These are phyloP conservation scores for Candolleomyces efflorescens DNA, from an alignment of 768 basidiomycete genomes.

Conservation along the genomic window DNA sequence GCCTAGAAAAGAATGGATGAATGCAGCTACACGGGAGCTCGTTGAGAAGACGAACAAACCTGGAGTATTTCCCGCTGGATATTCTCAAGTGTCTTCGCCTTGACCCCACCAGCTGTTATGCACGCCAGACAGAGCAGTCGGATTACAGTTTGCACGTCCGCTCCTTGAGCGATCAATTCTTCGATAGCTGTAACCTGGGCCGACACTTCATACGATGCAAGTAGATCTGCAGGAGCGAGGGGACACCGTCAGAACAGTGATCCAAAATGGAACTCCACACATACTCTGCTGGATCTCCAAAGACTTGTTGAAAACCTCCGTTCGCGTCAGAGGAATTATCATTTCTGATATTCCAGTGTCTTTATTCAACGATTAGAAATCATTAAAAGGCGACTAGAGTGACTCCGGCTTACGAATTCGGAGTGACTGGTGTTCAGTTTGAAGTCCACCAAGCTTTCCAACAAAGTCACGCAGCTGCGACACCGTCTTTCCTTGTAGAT, in stretches of 20 bases:
- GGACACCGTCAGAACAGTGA: background rate
- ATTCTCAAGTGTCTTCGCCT: conserved; percentile 78
- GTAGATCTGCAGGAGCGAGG: conserved; percentile 55
- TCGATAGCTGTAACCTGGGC: conserved; percentile 85
- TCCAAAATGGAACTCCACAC: conserved; percentile 11
- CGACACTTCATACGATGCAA: conserved; percentile 84
- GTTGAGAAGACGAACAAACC: conserved; percentile 24
- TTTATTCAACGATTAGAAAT: conserved; percentile 25
- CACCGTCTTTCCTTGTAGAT: conserved; percentile 88
- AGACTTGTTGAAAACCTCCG: conserved; percentile 85
- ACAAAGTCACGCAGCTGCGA: conserved; percentile 93
- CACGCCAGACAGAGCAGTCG: conserved; percentile 85
- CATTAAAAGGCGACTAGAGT: background rate
- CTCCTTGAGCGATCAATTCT: conserved; percentile 84
- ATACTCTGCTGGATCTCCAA: conserved; percentile 95
- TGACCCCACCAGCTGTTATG: conserved; percentile 81
- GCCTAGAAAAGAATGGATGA: conserved; percentile 45
- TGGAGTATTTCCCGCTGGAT: conserved; percentile 92
- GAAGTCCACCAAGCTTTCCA: conserved; percentile 87
- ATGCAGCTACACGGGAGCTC: conserved; percentile 12
- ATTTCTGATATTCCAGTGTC: conserved; percentile 95
- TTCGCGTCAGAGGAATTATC: conserved; percentile 77
- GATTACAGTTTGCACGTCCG: conserved; percentile 73
- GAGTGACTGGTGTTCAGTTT: conserved; percentile 87
- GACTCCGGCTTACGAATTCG: conserved; percentile 66